A percentile compares a stretch with the other conserved stretches of the same genome.
Evolutionary conservation across 2,329 filamentous ascomycete genomes (phyloP).

Genomic region (Botrytis deweyae): DNA sequence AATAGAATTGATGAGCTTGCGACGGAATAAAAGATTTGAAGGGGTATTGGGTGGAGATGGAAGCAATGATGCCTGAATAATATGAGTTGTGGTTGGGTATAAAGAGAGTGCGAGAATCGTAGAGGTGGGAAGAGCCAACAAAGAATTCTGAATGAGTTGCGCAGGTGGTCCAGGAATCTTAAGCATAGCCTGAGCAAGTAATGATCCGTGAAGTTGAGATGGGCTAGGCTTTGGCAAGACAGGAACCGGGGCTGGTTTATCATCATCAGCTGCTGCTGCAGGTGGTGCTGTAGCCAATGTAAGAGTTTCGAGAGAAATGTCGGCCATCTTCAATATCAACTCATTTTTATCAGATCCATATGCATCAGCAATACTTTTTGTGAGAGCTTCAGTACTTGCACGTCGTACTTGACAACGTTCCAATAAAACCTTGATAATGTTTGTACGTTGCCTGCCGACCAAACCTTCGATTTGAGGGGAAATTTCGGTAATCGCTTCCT

Average conservation of each 20-base stretch:
- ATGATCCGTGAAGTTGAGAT: conserved; percentile 74
- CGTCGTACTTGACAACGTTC: conserved; percentile 74
- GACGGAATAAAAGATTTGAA: conserved; percentile 61
- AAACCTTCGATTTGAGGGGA: conserved; percentile 70
- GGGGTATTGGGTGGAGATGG: conserved; percentile 49
- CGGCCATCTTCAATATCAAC: conserved; percentile 60
- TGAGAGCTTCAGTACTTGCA: conserved; percentile 55
- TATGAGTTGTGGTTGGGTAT: conserved; percentile 53
- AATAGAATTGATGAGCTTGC: conserved; percentile 61
- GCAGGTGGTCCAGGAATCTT: conserved; percentile 66
- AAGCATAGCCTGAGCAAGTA: conserved; percentile 79
- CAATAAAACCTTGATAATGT: conserved; percentile 77
- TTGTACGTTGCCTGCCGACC: conserved; percentile 71
- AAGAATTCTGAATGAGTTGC: conserved; percentile 70
- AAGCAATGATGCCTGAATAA: conserved; percentile 62
- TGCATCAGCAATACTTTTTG: conserved; percentile 53
- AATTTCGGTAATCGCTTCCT: conserved; percentile 69
- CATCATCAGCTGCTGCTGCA: conserved; percentile 33
- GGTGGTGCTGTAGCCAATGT: conserved; percentile 33
- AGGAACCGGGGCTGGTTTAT: conserved; percentile 33
- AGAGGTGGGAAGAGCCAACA: conserved; percentile 57
- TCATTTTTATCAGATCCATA: conserved; percentile 51
- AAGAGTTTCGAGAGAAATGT: conserved; percentile 52
- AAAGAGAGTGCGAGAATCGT: conserved; percentile 62
- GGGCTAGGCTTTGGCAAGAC: conserved; percentile 39